Evolutionary conservation across 306 rosid species (phyloP), one percentile per base, ranked within the genome.

Genomic region (Acacia acuminata): DNA sequence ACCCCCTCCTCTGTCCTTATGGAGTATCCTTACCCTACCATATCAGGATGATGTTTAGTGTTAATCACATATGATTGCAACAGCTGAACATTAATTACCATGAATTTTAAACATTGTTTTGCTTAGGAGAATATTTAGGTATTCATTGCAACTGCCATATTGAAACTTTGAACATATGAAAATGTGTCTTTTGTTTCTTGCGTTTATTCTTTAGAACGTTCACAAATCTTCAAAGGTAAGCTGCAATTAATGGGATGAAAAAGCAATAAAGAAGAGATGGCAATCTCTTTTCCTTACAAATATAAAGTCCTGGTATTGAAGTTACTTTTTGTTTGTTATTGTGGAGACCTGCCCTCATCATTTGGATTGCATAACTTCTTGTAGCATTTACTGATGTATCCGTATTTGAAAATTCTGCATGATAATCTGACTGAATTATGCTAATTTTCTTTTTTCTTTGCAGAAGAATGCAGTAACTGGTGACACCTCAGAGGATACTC

Each of bases 401-500:
- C 32, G 79, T 43, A 75, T 60, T 73, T 27, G 58, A 30, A 36
- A 67, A 13, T 10, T 30, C 42, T 10, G 71, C 77, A 30, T 81
- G 71, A 71, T 50, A 34, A 10, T 82, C 71, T 73, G 10, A 44
- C 44, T 78, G 44, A 75, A 55, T 14, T 68, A 66, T 50, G 71
- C 78, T 77, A 76, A 7, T 36, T 65, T 65, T 25, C 24, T 75
- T 65, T 77, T 71, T 75, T 71, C 48, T 69, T 55, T 79, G 77
- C 81, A n/a, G 71, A 81, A 15, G 91, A 84, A 85, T 81, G 68
- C 71, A 56, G 58, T 70, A 45, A 85, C 78, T 73, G 70, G 19
- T 75, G 70, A 71, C 44, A 77, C 87, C 12, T 76, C 53, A 74
- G 96, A 90, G 79, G 92, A 90, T 79, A 75, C 79, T 76, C 82